phyloP scores from a whole-genome alignment of 495 filamentous ascomycete species.

The Trichoderma virens region DNA sequence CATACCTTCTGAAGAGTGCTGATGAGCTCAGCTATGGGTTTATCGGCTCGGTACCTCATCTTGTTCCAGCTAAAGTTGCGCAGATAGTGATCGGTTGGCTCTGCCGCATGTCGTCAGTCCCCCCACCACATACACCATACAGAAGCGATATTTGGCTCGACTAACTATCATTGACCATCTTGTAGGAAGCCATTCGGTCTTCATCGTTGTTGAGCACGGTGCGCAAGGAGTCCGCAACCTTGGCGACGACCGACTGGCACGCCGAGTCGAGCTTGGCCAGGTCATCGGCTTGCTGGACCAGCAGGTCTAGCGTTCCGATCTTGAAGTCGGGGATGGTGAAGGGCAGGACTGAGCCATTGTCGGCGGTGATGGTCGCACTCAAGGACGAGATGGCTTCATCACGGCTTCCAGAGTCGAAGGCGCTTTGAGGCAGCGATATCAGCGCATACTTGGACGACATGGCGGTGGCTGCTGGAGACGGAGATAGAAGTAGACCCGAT shows the following conservation, averaged over 20 bases:
- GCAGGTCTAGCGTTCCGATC: slow-evolving; percentile 88
- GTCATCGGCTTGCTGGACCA: slow-evolving; percentile 97
- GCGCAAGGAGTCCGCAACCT: slow-evolving; percentile 79
- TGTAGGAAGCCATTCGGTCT: slow-evolving; percentile 73
- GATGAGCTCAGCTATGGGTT: slow-evolving; percentile 74
- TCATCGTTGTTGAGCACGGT: slow-evolving; percentile 76
- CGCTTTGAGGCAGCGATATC: slow-evolving; percentile 40
- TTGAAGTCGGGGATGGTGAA: slow-evolving; percentile 92
- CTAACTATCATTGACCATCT: slow-evolving; percentile 93
- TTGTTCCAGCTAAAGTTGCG: slow-evolving; percentile 91
- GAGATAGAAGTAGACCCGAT: slow-evolving; percentile 2
- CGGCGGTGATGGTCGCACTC: slow-evolving; percentile 58
- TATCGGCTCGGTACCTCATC: slow-evolving; percentile 90
- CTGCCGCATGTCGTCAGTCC: slow-evolving; percentile 33
- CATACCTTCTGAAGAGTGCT: slow-evolving; percentile 76
- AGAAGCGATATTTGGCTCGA: slow-evolving; percentile 11
- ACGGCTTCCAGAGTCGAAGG: slow-evolving; percentile 54
- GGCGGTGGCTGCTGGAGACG: not conserved
- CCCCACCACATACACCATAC: not conserved
- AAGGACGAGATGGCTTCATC: slow-evolving; percentile 76
- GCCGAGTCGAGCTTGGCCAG: slow-evolving; percentile 74
- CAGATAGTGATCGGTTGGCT: slow-evolving; percentile 89
- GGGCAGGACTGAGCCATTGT: slow-evolving; percentile 67
- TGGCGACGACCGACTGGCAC: slow-evolving; percentile 76
- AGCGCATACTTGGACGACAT: slow-evolving; percentile 39